Conservation (phyloP, 1,284 basidiomycete genomes). For the Cystobasidiaceae sp. region DNA sequence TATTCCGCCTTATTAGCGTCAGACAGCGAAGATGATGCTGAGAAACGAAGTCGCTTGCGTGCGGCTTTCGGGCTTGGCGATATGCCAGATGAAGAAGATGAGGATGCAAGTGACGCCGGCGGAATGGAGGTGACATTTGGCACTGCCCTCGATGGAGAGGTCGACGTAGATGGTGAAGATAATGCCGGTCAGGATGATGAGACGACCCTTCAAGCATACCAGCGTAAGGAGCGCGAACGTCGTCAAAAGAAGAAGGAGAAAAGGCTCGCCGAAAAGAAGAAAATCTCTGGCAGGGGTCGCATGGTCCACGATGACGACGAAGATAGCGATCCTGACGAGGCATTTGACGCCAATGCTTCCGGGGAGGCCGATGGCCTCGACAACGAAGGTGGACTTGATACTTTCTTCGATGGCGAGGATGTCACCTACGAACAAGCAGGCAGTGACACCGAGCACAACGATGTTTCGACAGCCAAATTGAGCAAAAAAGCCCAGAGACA, state of each 20-base stretch:
- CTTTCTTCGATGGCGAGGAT: constrained; percentile 63
- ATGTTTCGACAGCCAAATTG: constrained; percentile 22
- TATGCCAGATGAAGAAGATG: constrained; percentile 12
- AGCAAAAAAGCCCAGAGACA: constrained; percentile 30
- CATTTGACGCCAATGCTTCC: constrained; percentile 34
- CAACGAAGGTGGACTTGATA: constrained; percentile 52
- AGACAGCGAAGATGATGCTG: constrained; percentile 54
- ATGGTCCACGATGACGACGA: constrained; percentile 31
- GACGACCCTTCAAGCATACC: constrained; percentile 74
- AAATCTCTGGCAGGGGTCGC: constrained; percentile 20
- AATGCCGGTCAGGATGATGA: constrained; percentile 54
- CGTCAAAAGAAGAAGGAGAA: constrained; percentile 59
- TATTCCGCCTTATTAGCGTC: constrained; percentile 80
- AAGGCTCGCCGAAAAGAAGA: constrained; percentile 46
- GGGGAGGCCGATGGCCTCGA: constrained; percentile 42
- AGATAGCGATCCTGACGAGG: constrained; percentile 33
- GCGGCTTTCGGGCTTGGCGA: constrained; percentile 37
- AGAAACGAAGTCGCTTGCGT: constrained; percentile 13
- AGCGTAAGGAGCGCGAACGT: constrained; percentile 80
- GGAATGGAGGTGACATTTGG: constrained; percentile 90
- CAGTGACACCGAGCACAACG: constrained; percentile 26
- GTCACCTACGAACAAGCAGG: constrained; percentile 45
- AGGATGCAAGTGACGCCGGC: constrained; percentile 28
- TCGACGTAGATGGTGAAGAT: constrained; percentile 49
- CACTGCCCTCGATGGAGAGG: constrained; percentile 60